Percentiles rank a stretch among this genome's conserved stretches.
Evolutionary conservation across 2,329 filamentous ascomycete genomes (phyloP).

Genomic region (Thielaviopsis ethacetica): DNA sequence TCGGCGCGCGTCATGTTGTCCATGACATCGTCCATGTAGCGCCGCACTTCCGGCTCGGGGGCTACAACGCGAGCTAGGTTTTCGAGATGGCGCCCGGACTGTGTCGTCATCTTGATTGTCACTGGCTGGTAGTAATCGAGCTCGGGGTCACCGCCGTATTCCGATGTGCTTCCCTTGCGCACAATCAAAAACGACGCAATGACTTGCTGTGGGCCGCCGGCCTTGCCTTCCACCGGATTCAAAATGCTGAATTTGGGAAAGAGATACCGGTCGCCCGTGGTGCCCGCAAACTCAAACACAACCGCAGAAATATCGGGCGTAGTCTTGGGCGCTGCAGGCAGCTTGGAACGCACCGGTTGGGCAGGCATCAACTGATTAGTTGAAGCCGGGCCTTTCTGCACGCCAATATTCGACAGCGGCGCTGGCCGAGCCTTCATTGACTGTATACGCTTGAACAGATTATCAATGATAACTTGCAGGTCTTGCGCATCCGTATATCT

Average conservation of each 20-base stretch:
- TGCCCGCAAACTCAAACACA: slow-evolving; percentile 50
- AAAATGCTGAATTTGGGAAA: slow-evolving; percentile 67
- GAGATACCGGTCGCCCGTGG: slow-evolving; percentile 56
- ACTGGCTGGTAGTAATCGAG: slow-evolving; percentile 65
- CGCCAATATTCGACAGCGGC: slow-evolving; percentile 12
- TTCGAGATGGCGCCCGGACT: slow-evolving; percentile 40
- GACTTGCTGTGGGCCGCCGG: slow-evolving; percentile 36
- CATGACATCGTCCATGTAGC: slow-evolving; percentile 58
- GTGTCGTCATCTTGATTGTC: slow-evolving; percentile 41
- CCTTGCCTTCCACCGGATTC: slow-evolving; percentile 7
- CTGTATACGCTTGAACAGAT: slow-evolving; percentile 19
- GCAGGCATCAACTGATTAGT: background rate
- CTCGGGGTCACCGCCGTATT: slow-evolving; percentile 44
- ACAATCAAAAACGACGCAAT: slow-evolving; percentile 66
- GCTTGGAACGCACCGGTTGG: slow-evolving; percentile 19
- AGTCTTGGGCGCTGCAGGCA: slow-evolving; percentile 2
- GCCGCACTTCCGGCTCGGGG: slow-evolving; percentile 42
- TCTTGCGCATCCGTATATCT: slow-evolving; percentile 36
- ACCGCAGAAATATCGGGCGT: slow-evolving; percentile 45
- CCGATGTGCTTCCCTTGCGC: slow-evolving; percentile 50
- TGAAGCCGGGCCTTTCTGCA: slow-evolving; percentile 1
- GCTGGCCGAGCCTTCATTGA: slow-evolving; percentile 13
- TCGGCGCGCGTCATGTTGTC: slow-evolving; percentile 51
- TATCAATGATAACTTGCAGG: slow-evolving; percentile 35
- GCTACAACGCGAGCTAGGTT: slow-evolving; percentile 45